phyloP scores from a whole-genome alignment of 306 rosid species.

The Alnus glutinosa region DNA sequence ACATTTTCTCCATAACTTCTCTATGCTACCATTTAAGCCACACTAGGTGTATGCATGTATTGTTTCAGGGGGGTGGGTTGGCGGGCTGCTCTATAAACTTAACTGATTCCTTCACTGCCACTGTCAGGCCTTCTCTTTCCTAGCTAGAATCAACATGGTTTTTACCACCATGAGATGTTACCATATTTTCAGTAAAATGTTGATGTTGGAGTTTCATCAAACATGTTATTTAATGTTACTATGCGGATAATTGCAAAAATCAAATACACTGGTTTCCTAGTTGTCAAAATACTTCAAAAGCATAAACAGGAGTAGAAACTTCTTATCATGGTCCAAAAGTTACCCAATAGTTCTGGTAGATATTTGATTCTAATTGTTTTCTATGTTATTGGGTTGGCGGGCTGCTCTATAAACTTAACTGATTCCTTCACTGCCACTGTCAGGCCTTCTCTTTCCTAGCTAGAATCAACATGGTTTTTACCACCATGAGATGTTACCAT shows the following conservation, averaged over 20 bases:
- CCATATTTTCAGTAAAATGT: background rate
- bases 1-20: background rate
- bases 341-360: background rate
- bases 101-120: background rate
- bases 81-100: too few species aligned
- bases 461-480: background rate
- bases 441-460: background rate
- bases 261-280: background rate
- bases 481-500: background rate
- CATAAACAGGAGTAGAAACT: background rate
- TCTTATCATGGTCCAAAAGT: background rate
- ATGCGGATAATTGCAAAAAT: background rate
- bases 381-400: background rate
- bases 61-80: background rate
- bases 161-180: background rate
- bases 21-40: background rate
- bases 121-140: background rate
- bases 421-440: background rate
- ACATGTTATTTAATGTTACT: background rate
- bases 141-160: background rate
- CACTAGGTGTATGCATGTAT: background rate
- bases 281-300: background rate
- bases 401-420: background rate
- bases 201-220: background rate
- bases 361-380: background rate